phyloP scores from a whole-genome alignment of 257 asterid species.

The Petunia secreta region DNA sequence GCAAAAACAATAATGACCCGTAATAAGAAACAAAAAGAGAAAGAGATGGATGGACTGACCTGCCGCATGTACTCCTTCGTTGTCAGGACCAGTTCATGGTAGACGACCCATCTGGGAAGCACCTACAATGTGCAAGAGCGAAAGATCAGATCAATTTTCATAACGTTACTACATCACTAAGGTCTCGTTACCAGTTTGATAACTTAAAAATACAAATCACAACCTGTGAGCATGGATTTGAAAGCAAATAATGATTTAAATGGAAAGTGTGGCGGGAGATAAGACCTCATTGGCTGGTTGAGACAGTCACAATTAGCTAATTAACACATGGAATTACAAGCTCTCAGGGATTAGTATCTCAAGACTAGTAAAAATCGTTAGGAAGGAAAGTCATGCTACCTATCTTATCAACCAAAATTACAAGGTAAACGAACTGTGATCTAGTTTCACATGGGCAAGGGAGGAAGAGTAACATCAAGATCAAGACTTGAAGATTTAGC shows the following conservation, averaged over 20 bases:
- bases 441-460: background rate
- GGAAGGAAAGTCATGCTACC: background rate
- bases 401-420: background rate
- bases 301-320: background rate
- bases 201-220: background rate
- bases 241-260: conserved; percentile 1
- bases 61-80: conserved; percentile 97
- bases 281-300: conserved; percentile 18
- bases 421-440: background rate
- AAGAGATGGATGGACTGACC: conserved; percentile 28
- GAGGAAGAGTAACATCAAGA: background rate
- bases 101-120: conserved; percentile 91
- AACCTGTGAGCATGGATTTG: background rate
- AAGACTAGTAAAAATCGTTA: background rate
- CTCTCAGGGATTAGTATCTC: background rate
- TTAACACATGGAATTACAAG: background rate
- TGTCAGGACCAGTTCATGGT: conserved; percentile 89
- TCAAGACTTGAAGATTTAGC: background rate
- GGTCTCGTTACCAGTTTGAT: background rate
- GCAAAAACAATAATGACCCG: background rate
- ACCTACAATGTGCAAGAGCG: conserved; percentile 39
- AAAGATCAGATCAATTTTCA: background rate
- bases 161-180: conserved; percentile 4
- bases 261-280: background rate
- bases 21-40: background rate